Conservation (phyloP, 306 rosid species). For the Crataegus laevigata region DNA sequence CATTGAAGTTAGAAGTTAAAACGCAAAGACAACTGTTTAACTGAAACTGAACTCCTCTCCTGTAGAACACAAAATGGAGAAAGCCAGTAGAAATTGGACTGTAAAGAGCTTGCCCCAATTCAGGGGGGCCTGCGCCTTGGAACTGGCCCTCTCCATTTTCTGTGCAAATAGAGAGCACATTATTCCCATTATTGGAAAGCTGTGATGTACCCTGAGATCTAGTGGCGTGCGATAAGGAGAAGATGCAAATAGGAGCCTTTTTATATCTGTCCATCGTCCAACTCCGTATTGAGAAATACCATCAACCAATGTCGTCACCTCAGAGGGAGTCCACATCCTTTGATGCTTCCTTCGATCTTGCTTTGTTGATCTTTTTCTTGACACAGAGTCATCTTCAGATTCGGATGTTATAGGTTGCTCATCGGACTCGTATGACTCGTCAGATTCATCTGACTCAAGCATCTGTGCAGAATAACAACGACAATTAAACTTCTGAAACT, state of each 20-base stretch:
- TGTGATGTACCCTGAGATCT: conserved; percentile 72
- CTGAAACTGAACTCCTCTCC: not conserved
- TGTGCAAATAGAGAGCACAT: not conserved
- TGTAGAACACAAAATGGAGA: not conserved
- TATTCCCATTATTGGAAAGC: not conserved
- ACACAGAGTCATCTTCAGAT: conserved; percentile 39
- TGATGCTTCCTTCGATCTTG: conserved; percentile 87
- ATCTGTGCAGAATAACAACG: conserved; percentile 23
- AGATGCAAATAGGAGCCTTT: conserved; percentile 58
- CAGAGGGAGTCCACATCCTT: conserved; percentile 79
- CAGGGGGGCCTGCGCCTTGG: not conserved
- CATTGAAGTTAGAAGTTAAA: conserved; percentile 8
- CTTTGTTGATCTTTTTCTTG: conserved; percentile 37
- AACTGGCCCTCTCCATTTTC: not conserved
- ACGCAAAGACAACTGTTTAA: conserved; percentile 9
- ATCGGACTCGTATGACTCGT: conserved; percentile 28
- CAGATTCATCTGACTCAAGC: not conserved
- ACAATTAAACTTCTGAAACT: conserved; percentile 1
- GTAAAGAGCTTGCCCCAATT: not conserved
- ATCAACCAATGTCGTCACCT: conserved; percentile 73
- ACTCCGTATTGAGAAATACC: conserved; percentile 92
- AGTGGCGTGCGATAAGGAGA: conserved; percentile 83
- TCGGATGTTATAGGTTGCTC: conserved; percentile 26
- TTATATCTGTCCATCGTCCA: conserved; percentile 88
- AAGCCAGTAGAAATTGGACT: not conserved